These are phyloP conservation scores for Sphaerobolus stellatus DNA, from an alignment of 1,284 basidiomycete genomes.

Conservation along the genomic window DNA sequence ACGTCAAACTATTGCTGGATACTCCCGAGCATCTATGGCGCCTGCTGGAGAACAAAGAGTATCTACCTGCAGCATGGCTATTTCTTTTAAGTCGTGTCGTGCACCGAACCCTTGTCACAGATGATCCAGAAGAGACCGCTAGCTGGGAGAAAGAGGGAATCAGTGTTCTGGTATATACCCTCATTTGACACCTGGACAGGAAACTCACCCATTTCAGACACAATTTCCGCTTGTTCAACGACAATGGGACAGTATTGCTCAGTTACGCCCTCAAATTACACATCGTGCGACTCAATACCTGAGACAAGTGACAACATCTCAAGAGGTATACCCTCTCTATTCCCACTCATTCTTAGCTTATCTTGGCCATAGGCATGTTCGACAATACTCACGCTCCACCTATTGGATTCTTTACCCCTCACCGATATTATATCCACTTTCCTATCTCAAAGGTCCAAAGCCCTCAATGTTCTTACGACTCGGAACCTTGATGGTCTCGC, in stretches of 20 bases:
- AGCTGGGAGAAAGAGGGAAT: conserved; percentile 67
- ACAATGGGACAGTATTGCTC: conserved; percentile 85
- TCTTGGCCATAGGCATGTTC: conserved; percentile 64
- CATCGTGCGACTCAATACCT: conserved; percentile 77
- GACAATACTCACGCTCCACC: conserved; percentile 74
- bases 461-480: conserved; percentile 52
- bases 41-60: conserved; percentile 74
- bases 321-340: conserved; percentile 42
- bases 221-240: conserved; percentile 83
- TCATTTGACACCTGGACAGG: conserved; percentile 5
- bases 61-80: conserved; percentile 80
- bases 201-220: conserved; percentile 42
- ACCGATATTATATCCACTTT: conserved; percentile 68
- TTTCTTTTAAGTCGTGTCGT: conserved; percentile 85
- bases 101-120: conserved; percentile 60
- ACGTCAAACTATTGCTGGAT: conserved; percentile 84
- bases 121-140: conserved; percentile 57
- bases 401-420: conserved; percentile 80
- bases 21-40: conserved; percentile 88
- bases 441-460: conserved; percentile 69
- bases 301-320: conserved; percentile 51
- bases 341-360: conserved; percentile 4
- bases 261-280: conserved; percentile 82
- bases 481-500: conserved; percentile 27
- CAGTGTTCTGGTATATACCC: conserved; percentile 53